phyloP scores from a whole-genome alignment of 192 early-diverging fungal species.

The Coemansia sp. region DNA sequence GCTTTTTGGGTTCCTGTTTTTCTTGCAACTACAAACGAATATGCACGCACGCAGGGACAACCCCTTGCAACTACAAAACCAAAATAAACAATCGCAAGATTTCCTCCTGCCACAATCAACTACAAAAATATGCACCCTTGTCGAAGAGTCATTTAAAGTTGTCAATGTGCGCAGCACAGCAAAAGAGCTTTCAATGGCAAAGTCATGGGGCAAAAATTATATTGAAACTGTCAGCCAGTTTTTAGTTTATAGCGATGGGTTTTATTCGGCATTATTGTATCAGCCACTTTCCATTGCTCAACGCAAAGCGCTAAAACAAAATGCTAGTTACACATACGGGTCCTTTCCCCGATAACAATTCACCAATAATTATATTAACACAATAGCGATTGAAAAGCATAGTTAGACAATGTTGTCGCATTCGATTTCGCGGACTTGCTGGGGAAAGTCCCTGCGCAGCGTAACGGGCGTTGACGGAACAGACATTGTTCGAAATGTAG shows the following conservation, averaged over 20 bases:
- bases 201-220: background rate
- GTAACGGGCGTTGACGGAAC: background rate
- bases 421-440: slow-evolving; percentile 22
- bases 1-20: too few relatives aligned
- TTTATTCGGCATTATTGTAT: background rate
- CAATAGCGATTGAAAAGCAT: slow-evolving; percentile 6
- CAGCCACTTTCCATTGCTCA: slow-evolving; percentile 6
- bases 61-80: background rate
- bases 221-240: too few relatives aligned
- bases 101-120: background rate
- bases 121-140: background rate
- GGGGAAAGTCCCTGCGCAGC: slow-evolving; percentile 33
- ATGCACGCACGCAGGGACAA: background rate
- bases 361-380: slow-evolving; percentile 8
- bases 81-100: background rate
- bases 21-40: too few relatives aligned
- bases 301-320: background rate
- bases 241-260: too few relatives aligned
- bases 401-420: slow-evolving; percentile 17
- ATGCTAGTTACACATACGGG: too few relatives aligned
- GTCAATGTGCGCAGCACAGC: slow-evolving; percentile 1
- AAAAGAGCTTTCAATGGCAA: background rate
- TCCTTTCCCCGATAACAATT: background rate
- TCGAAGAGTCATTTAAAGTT: background rate
- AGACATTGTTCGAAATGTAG: slow-evolving; percentile 12